phyloP scores from a whole-genome alignment of 345 rosid genomes.

The Rhodamnia argentea region DNA sequence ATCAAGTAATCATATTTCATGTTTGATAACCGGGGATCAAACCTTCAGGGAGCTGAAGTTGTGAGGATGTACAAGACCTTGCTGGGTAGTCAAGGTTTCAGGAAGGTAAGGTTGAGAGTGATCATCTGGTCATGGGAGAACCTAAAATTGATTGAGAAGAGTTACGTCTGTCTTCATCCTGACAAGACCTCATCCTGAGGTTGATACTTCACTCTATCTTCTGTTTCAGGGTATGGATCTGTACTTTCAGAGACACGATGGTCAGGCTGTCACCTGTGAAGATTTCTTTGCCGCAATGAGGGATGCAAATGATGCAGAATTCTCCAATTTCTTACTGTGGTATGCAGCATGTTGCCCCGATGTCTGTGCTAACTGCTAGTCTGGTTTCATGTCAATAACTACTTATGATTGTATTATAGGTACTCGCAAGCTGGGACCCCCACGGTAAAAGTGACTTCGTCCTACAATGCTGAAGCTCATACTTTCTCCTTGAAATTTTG shows the following conservation, averaged over 20 bases:
- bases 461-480: conserved; percentile 61
- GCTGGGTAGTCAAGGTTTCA: conserved; percentile 81
- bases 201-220: conserved; percentile 3
- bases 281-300: conserved; percentile 95
- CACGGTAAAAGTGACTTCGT: conserved; percentile 64
- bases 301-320: conserved; percentile 93
- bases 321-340: conserved; percentile 91
- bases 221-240: conserved; percentile 89
- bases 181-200: background rate
- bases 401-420: conserved; percentile 29
- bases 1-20: background rate
- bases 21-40: background rate
- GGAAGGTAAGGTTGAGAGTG: conserved; percentile 44
- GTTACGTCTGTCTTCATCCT: background rate
- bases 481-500: conserved; percentile 85
- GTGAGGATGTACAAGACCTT: conserved; percentile 99
- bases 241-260: conserved; percentile 87
- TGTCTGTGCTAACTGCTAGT: background rate
- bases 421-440: conserved; percentile 99
- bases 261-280: conserved; percentile 98
- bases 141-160: background rate
- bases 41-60: conserved; percentile 94
- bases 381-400: background rate
- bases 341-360: background rate
- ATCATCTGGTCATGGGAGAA: background rate